A percentile compares a stretch with the other conserved stretches of the same genome.
Conservation (phyloP, 805 yeast species). For the Lachancea quebecensis region DNA sequence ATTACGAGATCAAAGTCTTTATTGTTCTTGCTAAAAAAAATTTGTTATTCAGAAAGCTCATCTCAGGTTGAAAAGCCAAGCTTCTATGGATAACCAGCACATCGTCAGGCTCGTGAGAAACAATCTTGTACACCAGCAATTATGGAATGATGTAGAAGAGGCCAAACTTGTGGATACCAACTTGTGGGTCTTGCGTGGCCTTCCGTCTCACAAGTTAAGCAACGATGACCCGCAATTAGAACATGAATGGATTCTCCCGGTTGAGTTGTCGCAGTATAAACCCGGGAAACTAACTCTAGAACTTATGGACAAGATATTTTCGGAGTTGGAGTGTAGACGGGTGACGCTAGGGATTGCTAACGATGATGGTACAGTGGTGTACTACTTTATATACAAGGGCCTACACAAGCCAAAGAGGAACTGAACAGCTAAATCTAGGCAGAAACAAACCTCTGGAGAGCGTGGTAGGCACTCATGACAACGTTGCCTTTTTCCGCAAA, state of each 20-base stretch:
- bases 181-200: slow-evolving; percentile 18
- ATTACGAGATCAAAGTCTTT: background rate
- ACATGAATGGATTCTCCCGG: slow-evolving; percentile 25
- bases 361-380: slow-evolving; percentile 66
- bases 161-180: slow-evolving; percentile 8
- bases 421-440: slow-evolving; percentile 16
- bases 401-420: slow-evolving; percentile 56
- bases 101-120: slow-evolving; percentile 14
- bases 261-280: slow-evolving; percentile 26
- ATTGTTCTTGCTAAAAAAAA: background rate
- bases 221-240: slow-evolving; percentile 17
- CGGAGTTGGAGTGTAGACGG: slow-evolving; percentile 30
- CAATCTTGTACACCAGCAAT: slow-evolving; percentile 24
- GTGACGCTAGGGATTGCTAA: slow-evolving; percentile 50
- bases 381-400: slow-evolving; percentile 61
- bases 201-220: slow-evolving; percentile 19
- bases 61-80: background rate
- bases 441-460: slow-evolving; percentile 2
- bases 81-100: slow-evolving; percentile 1
- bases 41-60: background rate
- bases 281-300: slow-evolving; percentile 19
- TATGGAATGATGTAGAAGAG: slow-evolving; percentile 22
- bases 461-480: slow-evolving; percentile 20
- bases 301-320: slow-evolving; percentile 19
- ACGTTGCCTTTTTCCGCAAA: slow-evolving; percentile 28